Percentiles rank a stretch among this genome's conserved stretches.
phyloP scores from a whole-genome alignment of 2,329 filamentous ascomycete species.

The Colletotrichum caudatum region DNA sequence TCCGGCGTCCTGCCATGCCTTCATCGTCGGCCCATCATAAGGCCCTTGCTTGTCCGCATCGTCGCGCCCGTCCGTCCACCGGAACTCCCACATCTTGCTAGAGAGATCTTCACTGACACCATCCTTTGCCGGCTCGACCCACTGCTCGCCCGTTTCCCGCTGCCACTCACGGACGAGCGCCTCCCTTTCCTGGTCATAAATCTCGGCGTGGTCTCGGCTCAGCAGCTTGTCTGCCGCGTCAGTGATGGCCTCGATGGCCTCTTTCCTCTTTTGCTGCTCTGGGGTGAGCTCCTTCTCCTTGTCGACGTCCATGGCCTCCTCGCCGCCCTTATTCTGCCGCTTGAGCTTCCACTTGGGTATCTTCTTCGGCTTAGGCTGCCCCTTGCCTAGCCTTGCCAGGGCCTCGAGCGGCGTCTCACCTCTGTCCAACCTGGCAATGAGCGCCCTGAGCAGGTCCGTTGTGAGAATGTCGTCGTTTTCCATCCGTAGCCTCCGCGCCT shows the following conservation, averaged over 20 bases:
- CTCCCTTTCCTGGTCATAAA: constrained; percentile 92
- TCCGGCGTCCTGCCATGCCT: constrained; percentile 89
- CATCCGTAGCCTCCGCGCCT: constrained; percentile 76
- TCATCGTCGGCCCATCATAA: constrained; percentile 87
- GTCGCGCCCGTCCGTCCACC: constrained; percentile 91
- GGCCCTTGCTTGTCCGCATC: constrained; percentile 84
- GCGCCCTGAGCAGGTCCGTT: constrained; percentile 76
- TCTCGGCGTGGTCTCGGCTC: constrained; percentile 84
- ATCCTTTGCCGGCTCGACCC: constrained; percentile 66
- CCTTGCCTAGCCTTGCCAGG: constrained; percentile 81
- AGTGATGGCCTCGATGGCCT: constrained; percentile 84
- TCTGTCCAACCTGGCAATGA: constrained; percentile 80
- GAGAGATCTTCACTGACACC: constrained; percentile 47
- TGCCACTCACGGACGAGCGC: constrained; percentile 84
- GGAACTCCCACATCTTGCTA: constrained; percentile 82
- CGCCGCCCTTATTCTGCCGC: constrained; percentile 69
- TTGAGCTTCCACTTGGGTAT: constrained; percentile 78
- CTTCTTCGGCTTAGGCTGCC: constrained; percentile 67
- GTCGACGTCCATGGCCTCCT: constrained; percentile 78
- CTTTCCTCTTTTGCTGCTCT: constrained; percentile 76
- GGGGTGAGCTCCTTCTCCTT: constrained; percentile 70
- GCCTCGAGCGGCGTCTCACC: constrained; percentile 92
- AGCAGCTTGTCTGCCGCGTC: constrained; percentile 90
- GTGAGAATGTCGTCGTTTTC: constrained; percentile 81
- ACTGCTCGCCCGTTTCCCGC: constrained; percentile 88